Evolutionary conservation across 371 early-diverging fungal species (phyloP), one percentile per base, ranked within the genome.

Genomic region (Mortierella sp.): DNA sequence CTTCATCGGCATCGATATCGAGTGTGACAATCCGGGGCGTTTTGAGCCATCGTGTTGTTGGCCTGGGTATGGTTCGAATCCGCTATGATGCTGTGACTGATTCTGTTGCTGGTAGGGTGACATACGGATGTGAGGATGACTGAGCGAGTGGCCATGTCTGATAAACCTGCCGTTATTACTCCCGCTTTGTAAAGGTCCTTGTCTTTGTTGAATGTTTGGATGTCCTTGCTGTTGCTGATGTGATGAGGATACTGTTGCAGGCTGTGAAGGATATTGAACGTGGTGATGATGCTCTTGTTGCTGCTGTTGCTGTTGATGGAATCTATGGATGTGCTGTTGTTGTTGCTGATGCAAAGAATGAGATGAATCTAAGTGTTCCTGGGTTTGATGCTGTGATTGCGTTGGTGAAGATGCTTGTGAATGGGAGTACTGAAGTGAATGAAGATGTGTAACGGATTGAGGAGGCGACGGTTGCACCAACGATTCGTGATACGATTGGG

Each of bases 301-400:
- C 9, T 21, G 48, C 41, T 70, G 70, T 45, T 65, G 70, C 33
- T 65, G 65, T 38, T 71, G 72, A n/a, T 71, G 72, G 1, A 59
- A 53, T 48, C 45, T 58, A 21, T 64, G 58, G n/a, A 64, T 28
- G 43, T 70, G 70, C 58, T 58, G 59, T 13, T 64, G 70, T 8
- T 70, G 70, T 41, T 70, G 70, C n/a, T 70, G 65, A 33, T 64
- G 70, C 10, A 70, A 43, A 24, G 55, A 38, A 32, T 65, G 63
- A 48, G 50, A 63, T 41, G 63, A 45, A 13, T 63, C 63, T 11
- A 28, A 63, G 19, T 32, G 45, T n/a, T 32, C 16, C 40, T 60
- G 50, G 21, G 10, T 22, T 59, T 59, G 60, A 16, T 59, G 60
- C 60, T 38, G 60, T 13, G 11, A 41, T 10, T 19, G 22, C 32